phyloP scores from a whole-genome alignment of 2,329 filamentous ascomycete species.

The Curvularia eragrostidis region DNA sequence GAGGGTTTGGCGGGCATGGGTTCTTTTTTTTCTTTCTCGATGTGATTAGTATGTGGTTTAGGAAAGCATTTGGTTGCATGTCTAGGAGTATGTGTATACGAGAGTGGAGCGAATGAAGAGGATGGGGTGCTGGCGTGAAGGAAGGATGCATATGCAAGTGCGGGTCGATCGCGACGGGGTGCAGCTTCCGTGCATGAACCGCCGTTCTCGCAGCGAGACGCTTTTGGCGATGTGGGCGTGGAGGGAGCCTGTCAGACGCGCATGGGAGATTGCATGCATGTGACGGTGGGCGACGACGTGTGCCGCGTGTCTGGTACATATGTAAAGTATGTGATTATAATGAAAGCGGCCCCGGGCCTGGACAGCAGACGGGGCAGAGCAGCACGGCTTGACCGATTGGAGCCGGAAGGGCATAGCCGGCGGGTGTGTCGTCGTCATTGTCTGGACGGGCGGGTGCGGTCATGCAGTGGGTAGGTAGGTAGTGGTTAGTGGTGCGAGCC shows the following conservation, averaged over 20 bases:
- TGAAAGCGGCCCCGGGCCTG: too few species aligned
- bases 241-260: neutral
- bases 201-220: slow-evolving; percentile 11
- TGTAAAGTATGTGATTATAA: too few species aligned
- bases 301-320: too few species aligned
- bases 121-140: neutral
- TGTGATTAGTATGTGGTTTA: neutral
- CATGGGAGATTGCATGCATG: too few species aligned
- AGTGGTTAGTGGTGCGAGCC: too few species aligned
- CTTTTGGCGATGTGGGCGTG: neutral
- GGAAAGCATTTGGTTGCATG: slow-evolving; percentile 5
- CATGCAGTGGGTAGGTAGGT: too few species aligned
- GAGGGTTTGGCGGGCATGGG: neutral
- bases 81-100: slow-evolving; percentile 2
- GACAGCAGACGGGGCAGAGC: too few species aligned
- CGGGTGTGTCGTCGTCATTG: too few species aligned
- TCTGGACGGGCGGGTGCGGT: too few species aligned
- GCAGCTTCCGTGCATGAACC: slow-evolving; percentile 25
- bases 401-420: too few species aligned
- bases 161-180: slow-evolving; percentile 28
- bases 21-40: neutral
- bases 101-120: slow-evolving; percentile 8
- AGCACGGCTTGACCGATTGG: too few species aligned
- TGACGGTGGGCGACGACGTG: neutral
- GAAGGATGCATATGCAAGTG: slow-evolving; percentile 27